These are phyloP conservation scores for Geranomyces michiganensis DNA, from an alignment of 192 early-diverging fungal species.

Conservation along the genomic window DNA sequence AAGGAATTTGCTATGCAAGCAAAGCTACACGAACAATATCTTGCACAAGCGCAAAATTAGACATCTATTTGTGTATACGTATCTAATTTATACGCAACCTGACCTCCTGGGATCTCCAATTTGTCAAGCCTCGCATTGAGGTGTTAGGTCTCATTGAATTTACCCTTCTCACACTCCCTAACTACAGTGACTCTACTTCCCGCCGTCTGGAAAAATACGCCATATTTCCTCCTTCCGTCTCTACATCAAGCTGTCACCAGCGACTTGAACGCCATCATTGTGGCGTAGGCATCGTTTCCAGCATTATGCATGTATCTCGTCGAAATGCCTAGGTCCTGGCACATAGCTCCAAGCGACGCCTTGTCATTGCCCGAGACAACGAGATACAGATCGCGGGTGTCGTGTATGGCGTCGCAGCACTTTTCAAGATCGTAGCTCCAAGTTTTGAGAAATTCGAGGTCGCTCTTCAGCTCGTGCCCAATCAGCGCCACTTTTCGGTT, in stretches of 20 bases:
- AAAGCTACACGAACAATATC: constrained; percentile 88
- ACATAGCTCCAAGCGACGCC: background rate
- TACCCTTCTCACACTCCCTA: too few relatives aligned
- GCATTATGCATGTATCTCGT: constrained; percentile 18
- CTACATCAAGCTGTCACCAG: background rate
- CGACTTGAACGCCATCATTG: constrained; percentile 2
- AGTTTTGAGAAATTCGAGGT: constrained; percentile 3
- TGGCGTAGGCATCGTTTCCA: constrained; percentile 14
- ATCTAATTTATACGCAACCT: too few relatives aligned
- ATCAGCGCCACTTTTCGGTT: background rate
- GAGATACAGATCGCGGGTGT: background rate
- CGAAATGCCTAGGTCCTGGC: background rate
- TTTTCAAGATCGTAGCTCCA: background rate
- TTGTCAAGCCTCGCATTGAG: too few relatives aligned
- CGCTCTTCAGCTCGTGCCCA: background rate
- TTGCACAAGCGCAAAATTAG: constrained; percentile 29
- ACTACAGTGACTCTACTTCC: too few relatives aligned
- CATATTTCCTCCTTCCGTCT: too few relatives aligned
- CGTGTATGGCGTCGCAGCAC: background rate
- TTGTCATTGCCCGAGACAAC: background rate
- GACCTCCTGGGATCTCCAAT: too few relatives aligned
- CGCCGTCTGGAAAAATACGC: too few relatives aligned
- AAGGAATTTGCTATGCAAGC: constrained; percentile 86
- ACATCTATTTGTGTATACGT: too few relatives aligned
- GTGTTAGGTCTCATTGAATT: too few relatives aligned